These are phyloP conservation scores for Byssochlamys sp. DNA, from an alignment of 2,329 filamentous ascomycete genomes.

Conservation along the genomic window DNA sequence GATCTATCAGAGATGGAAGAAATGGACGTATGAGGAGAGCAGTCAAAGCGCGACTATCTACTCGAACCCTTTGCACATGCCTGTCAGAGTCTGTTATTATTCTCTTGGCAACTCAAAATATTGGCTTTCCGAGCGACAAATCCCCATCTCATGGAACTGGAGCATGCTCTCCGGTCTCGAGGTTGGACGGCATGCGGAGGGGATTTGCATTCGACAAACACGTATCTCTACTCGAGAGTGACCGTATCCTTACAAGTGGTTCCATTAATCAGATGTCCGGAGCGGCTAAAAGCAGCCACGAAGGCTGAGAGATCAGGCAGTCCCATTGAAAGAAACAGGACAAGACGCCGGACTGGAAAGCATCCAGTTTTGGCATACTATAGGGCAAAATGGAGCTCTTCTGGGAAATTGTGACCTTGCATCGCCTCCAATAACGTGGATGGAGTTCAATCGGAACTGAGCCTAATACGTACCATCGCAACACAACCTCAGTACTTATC, in stretches of 20 bases:
- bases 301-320: not conserved
- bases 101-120: not conserved
- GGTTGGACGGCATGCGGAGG: not conserved
- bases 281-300: not conserved
- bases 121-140: not conserved
- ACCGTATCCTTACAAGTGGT: not conserved
- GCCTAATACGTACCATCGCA: no score
- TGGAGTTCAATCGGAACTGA: no score
- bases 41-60: not conserved
- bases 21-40: constrained; percentile 25
- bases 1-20: constrained; percentile 29
- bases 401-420: no score
- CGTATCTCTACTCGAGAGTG: not conserved
- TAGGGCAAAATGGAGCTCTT: no score
- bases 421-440: no score
- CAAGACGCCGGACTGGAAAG: not conserved
- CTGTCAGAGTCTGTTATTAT: not conserved
- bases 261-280: not conserved
- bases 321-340: not conserved
- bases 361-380: no score
- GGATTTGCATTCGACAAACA: not conserved
- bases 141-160: not conserved
- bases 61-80: not conserved
- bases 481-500: no score
- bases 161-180: not conserved